Base-by-base conservation (phyloP, 495 filamentous ascomycete genomes). In the Neurospora discreta region DNA sequence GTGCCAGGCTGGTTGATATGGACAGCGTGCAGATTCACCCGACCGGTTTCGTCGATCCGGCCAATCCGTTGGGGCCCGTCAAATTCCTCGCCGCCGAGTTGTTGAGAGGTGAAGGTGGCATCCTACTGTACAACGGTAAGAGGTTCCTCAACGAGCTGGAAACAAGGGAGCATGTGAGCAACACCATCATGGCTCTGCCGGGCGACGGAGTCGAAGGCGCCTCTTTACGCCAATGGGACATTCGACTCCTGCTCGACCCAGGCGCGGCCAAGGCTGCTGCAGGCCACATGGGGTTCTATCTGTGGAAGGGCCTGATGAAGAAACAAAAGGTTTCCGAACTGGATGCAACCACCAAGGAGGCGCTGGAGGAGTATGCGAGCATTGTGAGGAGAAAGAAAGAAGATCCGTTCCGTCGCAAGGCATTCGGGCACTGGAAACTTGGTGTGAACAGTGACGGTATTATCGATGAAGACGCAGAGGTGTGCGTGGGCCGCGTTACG, bases 11-110 rank as follows among this genome's bases (percentile, higher is more conserved):
- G 36, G 78, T 89, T 13, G 88, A 90, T 71, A 89, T 90, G 87
- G 84, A 86, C 3, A 78, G 78, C 70, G 85, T 88, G 15, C 86
- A 88, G 77, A 81, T 88, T 26, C 87, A 89, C 76, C 91, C 91
- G 5, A 93, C 91, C 3, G 90, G 90, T 69, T 88, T 94, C 68
- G 85, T 93, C 4, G 91, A 93, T 77, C 89, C 91, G 26, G 87
- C 76, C 10, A 74, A 77, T 52, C 76, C 80, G 4, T 15, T 40
- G 1, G 73, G 76, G 8, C 72, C 76, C 41, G 78, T 87, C 40
- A 89, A 89, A 77, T 86, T 90, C 74, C 82, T 89, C n/a, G 87
- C 88, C 0, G 87, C 88, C 0, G 88, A 90, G 77, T 80, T 87
- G 67, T 76, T 90, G 39, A 77, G 87, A 1, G 87, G 87, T 0